These are phyloP conservation scores for Glycine latifolia DNA, from an alignment of 306 rosid genomes.

Conservation along the genomic window DNA sequence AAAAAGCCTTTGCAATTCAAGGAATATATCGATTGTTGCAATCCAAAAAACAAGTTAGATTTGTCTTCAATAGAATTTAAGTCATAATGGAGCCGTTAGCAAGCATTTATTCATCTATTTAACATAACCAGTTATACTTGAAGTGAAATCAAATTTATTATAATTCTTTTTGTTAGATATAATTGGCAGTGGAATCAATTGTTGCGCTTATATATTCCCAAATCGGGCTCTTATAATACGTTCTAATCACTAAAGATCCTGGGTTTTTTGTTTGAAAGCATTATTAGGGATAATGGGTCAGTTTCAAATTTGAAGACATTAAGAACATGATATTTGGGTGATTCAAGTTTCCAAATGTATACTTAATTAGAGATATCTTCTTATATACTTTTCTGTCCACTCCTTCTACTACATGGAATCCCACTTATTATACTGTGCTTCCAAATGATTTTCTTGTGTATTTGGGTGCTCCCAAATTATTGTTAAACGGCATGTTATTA, in stretches of 20 bases:
- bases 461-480: background rate
- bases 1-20: conserved; percentile 31
- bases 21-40: conserved; percentile 38
- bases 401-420: conserved; percentile 46
- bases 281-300: background rate
- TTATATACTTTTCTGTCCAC: conserved; percentile 39
- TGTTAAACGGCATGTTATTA: background rate
- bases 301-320: conserved; percentile 20
- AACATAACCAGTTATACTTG: background rate
- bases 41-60: conserved; percentile 30
- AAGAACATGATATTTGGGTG: conserved; percentile 24
- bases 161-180: background rate
- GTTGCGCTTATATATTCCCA: conserved; percentile 26
- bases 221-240: conserved; percentile 14
- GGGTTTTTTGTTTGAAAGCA: conserved; percentile 20
- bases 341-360: conserved; percentile 22
- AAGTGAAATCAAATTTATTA: background rate
- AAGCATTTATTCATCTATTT: background rate
- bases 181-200: conserved; percentile 18
- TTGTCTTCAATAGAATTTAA: conserved; percentile 12
- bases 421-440: conserved; percentile 23
- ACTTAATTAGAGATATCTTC: background rate
- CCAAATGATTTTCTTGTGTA: background rate
- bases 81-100: conserved; percentile 43
- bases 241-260: conserved; percentile 23